Evolutionary conservation across 78 protist genomes (phyloP), one percentile per base, ranked within the genome.

Genomic region (Chrysochromulina parva): DNA sequence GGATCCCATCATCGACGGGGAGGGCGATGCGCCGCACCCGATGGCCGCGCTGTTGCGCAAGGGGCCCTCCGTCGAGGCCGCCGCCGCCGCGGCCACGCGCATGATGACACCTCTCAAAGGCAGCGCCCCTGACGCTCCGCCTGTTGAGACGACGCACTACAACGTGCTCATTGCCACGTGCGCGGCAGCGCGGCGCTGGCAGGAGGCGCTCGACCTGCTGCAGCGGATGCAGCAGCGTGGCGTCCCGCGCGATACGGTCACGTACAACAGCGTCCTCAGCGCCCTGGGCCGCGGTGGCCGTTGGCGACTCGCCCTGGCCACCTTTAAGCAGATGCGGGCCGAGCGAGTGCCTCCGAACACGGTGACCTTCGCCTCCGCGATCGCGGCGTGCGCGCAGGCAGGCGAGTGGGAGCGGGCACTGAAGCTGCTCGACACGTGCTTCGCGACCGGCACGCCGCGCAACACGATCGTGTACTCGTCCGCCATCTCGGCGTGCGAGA

Each of bases 301-400:
- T 5, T 74, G 82, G 57, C 6, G 5, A 5, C 82, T 5, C 28
- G 82, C 82, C 55, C 19, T 74, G 55, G 4, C 14, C 10, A 13
- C 48, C 22, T 55, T 74, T 2, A 7, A 38, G 17, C 26, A 24
- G 55, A 74, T 74, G 82, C 82, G 82, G 55, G 24, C 5, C 38
- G 57, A 20, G 38, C 55, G 82, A 52, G 55, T 48, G 57, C 22
- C 54, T 17, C 82, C 82, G 28, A 74, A 74, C 82, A 7, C 24
- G 11, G 14, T 17, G 38, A 17, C 55, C 28, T 48, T 48, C 82
- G 14, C 59, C 24, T 13, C 82, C 13, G 55, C 82, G 22, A 48
- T 74, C 19, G 0, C 55, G 5, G 82, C 82, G 82, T 74, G 82
- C 82, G 82, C 82, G 59, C 82, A 55, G 55, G 82, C 82, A 55